Conservation (phyloP, 2,329 filamentous ascomycete species). For the Orbilia ellipsospora region DNA sequence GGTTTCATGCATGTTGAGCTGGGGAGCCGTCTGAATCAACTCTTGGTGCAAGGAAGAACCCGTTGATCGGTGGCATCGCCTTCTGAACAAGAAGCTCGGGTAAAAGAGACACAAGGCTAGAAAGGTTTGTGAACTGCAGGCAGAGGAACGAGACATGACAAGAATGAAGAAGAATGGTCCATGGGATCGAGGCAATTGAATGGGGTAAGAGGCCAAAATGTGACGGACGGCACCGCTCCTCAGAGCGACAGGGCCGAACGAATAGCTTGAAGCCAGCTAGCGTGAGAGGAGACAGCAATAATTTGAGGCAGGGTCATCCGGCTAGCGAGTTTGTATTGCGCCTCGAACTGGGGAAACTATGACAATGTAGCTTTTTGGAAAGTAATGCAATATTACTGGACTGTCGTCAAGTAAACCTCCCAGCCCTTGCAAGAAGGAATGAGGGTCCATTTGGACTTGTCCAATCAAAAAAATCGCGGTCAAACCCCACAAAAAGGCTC, state of each 20-base stretch:
- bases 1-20: slow-evolving; percentile 26
- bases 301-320: slow-evolving; percentile 25
- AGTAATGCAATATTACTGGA: too few relatives aligned
- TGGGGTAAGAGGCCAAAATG: slow-evolving; percentile 7
- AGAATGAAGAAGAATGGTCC: background rate
- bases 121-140: too few relatives aligned
- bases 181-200: slow-evolving; percentile 16
- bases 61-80: slow-evolving; percentile 45
- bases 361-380: background rate
- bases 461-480: too few relatives aligned
- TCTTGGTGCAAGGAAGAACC: slow-evolving; percentile 47
- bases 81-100: slow-evolving; percentile 32
- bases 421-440: too few relatives aligned
- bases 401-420: too few relatives aligned
- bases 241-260: background rate
- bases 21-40: slow-evolving; percentile 36
- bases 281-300: slow-evolving; percentile 6
- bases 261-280: slow-evolving; percentile 25
- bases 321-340: slow-evolving; percentile 31
- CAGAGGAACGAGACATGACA: too few relatives aligned
- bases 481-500: too few relatives aligned
- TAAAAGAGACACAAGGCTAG: slow-evolving; percentile 31
- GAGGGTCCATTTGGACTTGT: too few relatives aligned
- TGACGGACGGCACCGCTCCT: too few relatives aligned
- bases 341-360: slow-evolving; percentile 12